A percentile compares a stretch with the other conserved stretches of the same genome.
Evolutionary conservation across 306 rosid genomes (phyloP).

Genomic region (Vigna unguiculata): DNA sequence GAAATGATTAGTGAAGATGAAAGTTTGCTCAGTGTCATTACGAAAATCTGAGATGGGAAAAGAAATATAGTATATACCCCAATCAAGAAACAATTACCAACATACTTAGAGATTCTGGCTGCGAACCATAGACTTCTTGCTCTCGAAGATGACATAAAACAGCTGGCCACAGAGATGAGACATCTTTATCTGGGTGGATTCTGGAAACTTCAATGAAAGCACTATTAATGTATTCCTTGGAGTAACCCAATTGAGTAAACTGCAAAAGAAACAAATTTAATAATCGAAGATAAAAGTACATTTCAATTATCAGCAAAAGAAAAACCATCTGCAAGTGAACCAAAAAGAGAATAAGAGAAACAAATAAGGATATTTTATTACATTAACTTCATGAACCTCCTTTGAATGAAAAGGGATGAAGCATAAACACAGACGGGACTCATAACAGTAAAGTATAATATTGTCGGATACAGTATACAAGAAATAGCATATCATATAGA

Average conservation of each 20-base stretch:
- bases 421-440: background rate
- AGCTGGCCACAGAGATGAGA: constrained; percentile 79
- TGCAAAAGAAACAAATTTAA: constrained; percentile 42
- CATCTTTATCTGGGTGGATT: constrained; percentile 62
- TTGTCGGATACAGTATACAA: background rate
- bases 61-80: constrained; percentile 40
- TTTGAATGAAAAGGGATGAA: constrained; percentile 2
- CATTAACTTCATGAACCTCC: constrained; percentile 39
- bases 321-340: constrained; percentile 16
- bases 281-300: background rate
- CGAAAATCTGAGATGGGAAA: constrained; percentile 3
- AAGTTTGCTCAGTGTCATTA: constrained; percentile 25
- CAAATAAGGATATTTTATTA: constrained; percentile 27
- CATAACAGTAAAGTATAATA: background rate
- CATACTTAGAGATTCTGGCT: constrained; percentile 48
- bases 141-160: constrained; percentile 81
- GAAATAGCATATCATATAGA: background rate
- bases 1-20: constrained; percentile 35
- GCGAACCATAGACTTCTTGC: constrained; percentile 71
- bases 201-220: constrained; percentile 68
- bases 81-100: constrained; percentile 31
- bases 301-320: constrained; percentile 19
- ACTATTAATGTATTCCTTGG: constrained; percentile 69
- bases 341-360: constrained; percentile 19
- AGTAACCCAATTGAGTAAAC: constrained; percentile 85